Evolutionary conservation across 768 basidiomycete species (phyloP), one percentile per base, ranked within the genome.

Genomic region (Multifurca ochricompacta): DNA sequence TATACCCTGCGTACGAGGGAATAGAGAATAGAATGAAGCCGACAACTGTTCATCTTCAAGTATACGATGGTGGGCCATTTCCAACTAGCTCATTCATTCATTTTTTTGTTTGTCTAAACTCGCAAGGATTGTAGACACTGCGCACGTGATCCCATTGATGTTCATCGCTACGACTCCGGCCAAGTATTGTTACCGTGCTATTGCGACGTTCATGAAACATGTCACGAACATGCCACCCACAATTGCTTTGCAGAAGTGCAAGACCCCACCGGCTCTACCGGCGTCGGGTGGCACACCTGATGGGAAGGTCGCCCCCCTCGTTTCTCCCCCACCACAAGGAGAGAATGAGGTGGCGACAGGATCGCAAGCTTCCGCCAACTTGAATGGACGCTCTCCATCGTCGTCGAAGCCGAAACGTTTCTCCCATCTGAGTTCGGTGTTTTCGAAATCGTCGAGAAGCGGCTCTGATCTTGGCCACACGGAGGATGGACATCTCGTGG

Each of bases 11-110:
- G 6, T 67, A 86, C 21, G 63, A 72, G 9, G 79, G 73, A 11
- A 81, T 85, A 53, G 83, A 83, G 63, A 61, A 67, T 11, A 73
- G 74, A 10, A 70, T 71, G 60, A 65, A 68, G 19, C 74, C 87
- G 1, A 93, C 93, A 1, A 75, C 82, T 53, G 91, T 95, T 14
- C 93, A 97, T 71, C 73, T 97, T 6, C 93, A 97, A 67, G 81
- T 96, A 0, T 96, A 93, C 63, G 93, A 97, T 64, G 91, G 90
- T 77, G 39, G 67, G 48, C 53, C n/a, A n/a, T n/a, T n/a, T n/a
- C n/a, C n/a, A n/a, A n/a, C n/a, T n/a, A 61, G 52, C 18, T 3
- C 39, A 4, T 6, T 35, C 43, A 59, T 53, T 54, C 48, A 44
- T 8, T 19, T 28, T 14, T 51, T 56, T 40, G 13, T 52, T 25